Evolutionary conservation across 805 yeast genomes (phyloP), one percentile per base, ranked within the genome.

Genomic region (Trichomonascus vanleenenianus): DNA sequence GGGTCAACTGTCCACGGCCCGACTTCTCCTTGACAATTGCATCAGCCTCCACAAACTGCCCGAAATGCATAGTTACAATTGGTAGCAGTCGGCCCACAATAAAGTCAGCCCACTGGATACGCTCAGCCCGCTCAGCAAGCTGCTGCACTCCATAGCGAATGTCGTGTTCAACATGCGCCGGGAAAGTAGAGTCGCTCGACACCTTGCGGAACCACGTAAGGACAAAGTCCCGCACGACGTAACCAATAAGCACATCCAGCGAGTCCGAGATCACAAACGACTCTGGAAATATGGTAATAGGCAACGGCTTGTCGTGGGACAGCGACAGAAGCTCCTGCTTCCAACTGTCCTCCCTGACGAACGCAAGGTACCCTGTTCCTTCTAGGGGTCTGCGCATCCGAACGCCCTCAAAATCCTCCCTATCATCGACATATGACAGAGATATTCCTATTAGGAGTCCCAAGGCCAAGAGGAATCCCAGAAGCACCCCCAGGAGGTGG

Each of bases 31-130:
- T 49, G 14, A 61, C 57, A 14, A 54, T 45, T 19, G 66, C 65
- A 42, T 63, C 71, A 0, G 80, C 74, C 0, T 52, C 52, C 2
- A 73, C 64, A 56, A 72, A 85, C 6, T 67, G 65, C 6, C 67
- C 64, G 48, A 82, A 73, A 59, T 88, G 95, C 10, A 72, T 74
- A 1, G 85, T 80, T 1, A 86, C 5, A 1, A 81, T 54, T 0
- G 96, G 96, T 5, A 85, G 45, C 0, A 85, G 31, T 39, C 72
- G 71, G 27, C 77, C 64, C 1, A 85, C 79, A 2, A 83, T 49
- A 27, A 86, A 57, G 36, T 72, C 71, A 1, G 87, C 70, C 16
- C 75, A 62, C 55, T 85, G 86, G 1, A 79, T 47, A 0, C 57
- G 54, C 0, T 50, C 56, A 1, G 81, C 47, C 27, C 82, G 61